These are phyloP conservation scores for Tolypocladium nubicola DNA, from an alignment of 2,329 filamentous ascomycete species.

Conservation along the genomic window DNA sequence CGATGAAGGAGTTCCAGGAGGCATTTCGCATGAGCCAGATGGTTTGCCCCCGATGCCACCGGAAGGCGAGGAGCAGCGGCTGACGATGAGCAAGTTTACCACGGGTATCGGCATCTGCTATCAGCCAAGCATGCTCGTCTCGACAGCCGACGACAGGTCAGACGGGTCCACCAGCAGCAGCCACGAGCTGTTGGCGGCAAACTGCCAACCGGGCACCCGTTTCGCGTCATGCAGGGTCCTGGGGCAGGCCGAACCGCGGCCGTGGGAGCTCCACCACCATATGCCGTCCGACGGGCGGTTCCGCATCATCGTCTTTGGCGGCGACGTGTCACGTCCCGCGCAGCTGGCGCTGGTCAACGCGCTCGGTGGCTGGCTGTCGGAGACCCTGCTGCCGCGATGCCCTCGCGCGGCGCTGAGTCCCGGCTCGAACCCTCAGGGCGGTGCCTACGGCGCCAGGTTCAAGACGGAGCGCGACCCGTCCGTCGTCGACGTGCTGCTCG, in stretches of 20 bases:
- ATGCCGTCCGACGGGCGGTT: constrained; percentile 48
- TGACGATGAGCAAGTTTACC: constrained; percentile 13
- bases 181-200: not conserved
- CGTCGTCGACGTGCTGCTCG: constrained; percentile 48
- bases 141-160: constrained; percentile 7
- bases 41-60: not conserved
- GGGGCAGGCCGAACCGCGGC: constrained; percentile 42
- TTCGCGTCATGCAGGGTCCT: constrained; percentile 35
- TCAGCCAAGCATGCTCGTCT: constrained; percentile 1
- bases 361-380: constrained; percentile 34
- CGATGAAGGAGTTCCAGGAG: constrained; percentile 50
- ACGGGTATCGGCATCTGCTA: constrained; percentile 7
- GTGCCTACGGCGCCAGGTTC: not conserved
- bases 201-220: constrained; percentile 5
- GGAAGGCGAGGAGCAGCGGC: not conserved
- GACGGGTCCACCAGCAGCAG: not conserved
- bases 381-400: constrained; percentile 31
- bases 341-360: constrained; percentile 33
- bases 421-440: not conserved
- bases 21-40: constrained; percentile 48
- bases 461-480: not conserved
- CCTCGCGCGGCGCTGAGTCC: constrained; percentile 12
- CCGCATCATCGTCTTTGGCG: constrained; percentile 50
- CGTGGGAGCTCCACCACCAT: constrained; percentile 48
- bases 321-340: constrained; percentile 34